Base-by-base conservation (phyloP, 352 stramenopile genomes). In the Phytophthora megakarya region DNA sequence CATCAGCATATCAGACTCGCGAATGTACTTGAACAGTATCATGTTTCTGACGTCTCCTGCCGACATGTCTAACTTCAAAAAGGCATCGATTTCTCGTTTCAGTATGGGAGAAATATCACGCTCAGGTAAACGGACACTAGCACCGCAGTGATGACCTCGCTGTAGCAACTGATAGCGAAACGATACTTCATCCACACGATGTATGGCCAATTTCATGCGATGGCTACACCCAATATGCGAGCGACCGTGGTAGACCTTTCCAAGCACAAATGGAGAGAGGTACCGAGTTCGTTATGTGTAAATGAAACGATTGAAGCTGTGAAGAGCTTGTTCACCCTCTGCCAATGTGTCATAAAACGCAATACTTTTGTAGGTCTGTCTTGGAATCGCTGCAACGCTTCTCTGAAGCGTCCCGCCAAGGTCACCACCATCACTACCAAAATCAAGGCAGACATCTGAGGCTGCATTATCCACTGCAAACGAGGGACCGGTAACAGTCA, bases 201-300 rank as follows among this genome's bases (percentile, higher is more conserved):
- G 21, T 0, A 16, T 61, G 12, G 39, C 9, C 15, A 61, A 19
- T 26, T 61, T 61, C 4, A 61, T 13, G 12, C 3, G 42, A 35
- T 44, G 28, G 10, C 3, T 4, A 6, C 12, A 51, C 0, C 52
- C 19, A 19, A 51, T 5, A 26, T 61, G 52, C 8, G 40, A 61
- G 26, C 52, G 39, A 19, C 52, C 50, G 15, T 51, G 52, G 28
- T 44, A 51, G 6, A 51, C 52, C 15, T 61, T 51, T 32, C 39
- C 28, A 12, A 61, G 22, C 1, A 59, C 38, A 11, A 50, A 49
- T 30, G 26, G 18, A 3, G 38, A 59, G 0, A 49, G 10, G n/a
- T 59, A 50, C 39, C 51, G 28, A 22, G 39, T 50, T 4, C 28
- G 51, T 33, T 50, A 59, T 0, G 51, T 59, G n/a, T 43, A 59